Conservation (phyloP, 108 stramenopile species). For the Chaetoceros tenuissimus region DNA sequence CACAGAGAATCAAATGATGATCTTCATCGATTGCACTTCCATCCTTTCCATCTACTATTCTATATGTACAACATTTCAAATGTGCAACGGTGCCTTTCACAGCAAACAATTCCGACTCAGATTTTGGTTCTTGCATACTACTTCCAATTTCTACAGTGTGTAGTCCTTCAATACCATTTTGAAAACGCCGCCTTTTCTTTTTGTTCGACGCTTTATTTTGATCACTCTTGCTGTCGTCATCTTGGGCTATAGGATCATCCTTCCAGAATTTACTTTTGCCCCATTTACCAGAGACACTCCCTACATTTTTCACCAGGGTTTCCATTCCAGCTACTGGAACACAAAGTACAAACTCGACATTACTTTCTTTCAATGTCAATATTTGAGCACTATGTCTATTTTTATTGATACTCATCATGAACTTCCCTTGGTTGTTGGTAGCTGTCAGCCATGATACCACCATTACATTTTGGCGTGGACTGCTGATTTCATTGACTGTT, state of each 20-base stretch:
- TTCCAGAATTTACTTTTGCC: conserved; percentile 32
- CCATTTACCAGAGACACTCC: conserved; percentile 34
- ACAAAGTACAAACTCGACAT: conserved; percentile 37
- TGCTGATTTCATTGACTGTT: conserved; percentile 4
- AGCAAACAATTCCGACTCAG: conserved; percentile 20
- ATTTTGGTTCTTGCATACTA: background rate
- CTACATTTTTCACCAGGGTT: conserved; percentile 35
- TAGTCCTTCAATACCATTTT: conserved; percentile 30
- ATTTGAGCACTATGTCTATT: conserved; percentile 37
- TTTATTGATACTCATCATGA: conserved; percentile 52
- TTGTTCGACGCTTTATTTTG: too few species aligned
- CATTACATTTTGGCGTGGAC: conserved; percentile 41
- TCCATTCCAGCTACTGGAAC: conserved; percentile 56
- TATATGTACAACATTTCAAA: conserved; percentile 27
- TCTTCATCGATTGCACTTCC: conserved; percentile 29
- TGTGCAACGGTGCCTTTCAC: conserved; percentile 53
- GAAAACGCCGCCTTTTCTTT: conserved; percentile 7
- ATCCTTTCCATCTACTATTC: conserved; percentile 4
- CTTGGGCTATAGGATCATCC: background rate
- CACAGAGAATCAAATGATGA: conserved; percentile 41
- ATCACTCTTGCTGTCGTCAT: background rate
- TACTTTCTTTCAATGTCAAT: conserved; percentile 11
- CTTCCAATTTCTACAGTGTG: conserved; percentile 17
- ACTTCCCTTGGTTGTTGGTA: conserved; percentile 53
- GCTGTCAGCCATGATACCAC: conserved; percentile 69